Conservation (phyloP, 2,329 filamentous ascomycete genomes). For the Trichoderma hamatum region DNA sequence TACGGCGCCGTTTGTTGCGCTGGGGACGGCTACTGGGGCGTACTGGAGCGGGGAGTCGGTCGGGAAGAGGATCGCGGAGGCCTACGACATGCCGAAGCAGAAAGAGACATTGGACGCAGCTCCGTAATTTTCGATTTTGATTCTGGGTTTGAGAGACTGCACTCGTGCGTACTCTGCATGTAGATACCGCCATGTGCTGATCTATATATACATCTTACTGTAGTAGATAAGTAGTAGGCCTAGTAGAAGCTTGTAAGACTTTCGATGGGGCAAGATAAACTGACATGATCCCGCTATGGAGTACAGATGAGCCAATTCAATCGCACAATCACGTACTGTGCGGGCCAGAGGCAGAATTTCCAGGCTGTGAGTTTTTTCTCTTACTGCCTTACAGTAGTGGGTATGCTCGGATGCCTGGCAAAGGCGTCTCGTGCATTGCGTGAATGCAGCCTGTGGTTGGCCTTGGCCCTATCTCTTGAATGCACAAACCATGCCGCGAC, state of each 20-base stretch:
- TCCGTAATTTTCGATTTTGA: neutral
- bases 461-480: slow-evolving; percentile 8
- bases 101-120: neutral
- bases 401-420: slow-evolving; percentile 19
- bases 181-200: neutral
- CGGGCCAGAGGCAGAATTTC: neutral
- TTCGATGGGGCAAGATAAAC: neutral
- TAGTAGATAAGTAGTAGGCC: neutral
- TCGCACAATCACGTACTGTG: neutral
- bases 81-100: slow-evolving; percentile 47
- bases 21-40: slow-evolving; percentile 87
- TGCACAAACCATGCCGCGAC: slow-evolving; percentile 2
- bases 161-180: neutral
- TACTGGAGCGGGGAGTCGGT: slow-evolving; percentile 89
- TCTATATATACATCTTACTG: slow-evolving; percentile 1
- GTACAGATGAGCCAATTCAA: slow-evolving; percentile 1
- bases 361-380: neutral
- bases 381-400: neutral
- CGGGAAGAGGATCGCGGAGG: slow-evolving; percentile 63
- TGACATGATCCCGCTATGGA: neutral
- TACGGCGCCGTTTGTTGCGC: slow-evolving; percentile 83
- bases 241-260: neutral
- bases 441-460: slow-evolving; percentile 14
- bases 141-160: neutral
- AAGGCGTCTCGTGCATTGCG: neutral